Base-by-base conservation (phyloP, 345 rosid genomes). In the Citrus maxima region DNA sequence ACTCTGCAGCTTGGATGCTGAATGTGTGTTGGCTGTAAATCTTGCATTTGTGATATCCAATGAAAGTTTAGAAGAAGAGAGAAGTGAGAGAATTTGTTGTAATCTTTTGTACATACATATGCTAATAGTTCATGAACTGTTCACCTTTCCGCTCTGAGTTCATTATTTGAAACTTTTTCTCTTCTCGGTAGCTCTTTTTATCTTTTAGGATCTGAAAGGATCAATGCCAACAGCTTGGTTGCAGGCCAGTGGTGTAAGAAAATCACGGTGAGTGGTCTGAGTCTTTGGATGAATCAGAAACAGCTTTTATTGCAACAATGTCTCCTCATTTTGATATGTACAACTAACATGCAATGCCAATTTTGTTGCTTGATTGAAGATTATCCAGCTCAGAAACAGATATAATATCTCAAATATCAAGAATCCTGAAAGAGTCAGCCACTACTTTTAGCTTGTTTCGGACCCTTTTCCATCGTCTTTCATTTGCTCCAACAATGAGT, bases 381-480 rank as follows among this genome's bases (percentile, higher is more conserved):
- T 59, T 37, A 37, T 24, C 16, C n/a, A 49, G 63, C 64, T 35
- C 28, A 24, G 25, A 4, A n/a, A 24, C 19, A 72, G 28, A 69
- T 25, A 1, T 13, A 3, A 18, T 3, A 9, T 73, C 21, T 91
- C 84, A 89, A 75, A 90, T 89, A 32, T 93, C 84, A 40, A 91
- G 87, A 79, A 91, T 82, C 82, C 76, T 86, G 87, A 90, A 90
- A 74, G 97, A 91, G 81, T 93, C 95, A 2, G 95, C 94, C 6
- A 91, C 94, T 59, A 91, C 93, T 85, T 90, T 86, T 66, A 91
- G 94, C 85, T 83, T 85, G 51, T 90, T 86, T 46, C 92, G 88
- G 35, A 87, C 63, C 81, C 87, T 83, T 81, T 83, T 90, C 97
- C 94, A 91, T 30, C 95, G 80, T 69, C 95, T 89, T 70, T 91